Evolutionary conservation across 768 basidiomycete genomes (phyloP).

Genomic region (Lentinula lateritia): DNA sequence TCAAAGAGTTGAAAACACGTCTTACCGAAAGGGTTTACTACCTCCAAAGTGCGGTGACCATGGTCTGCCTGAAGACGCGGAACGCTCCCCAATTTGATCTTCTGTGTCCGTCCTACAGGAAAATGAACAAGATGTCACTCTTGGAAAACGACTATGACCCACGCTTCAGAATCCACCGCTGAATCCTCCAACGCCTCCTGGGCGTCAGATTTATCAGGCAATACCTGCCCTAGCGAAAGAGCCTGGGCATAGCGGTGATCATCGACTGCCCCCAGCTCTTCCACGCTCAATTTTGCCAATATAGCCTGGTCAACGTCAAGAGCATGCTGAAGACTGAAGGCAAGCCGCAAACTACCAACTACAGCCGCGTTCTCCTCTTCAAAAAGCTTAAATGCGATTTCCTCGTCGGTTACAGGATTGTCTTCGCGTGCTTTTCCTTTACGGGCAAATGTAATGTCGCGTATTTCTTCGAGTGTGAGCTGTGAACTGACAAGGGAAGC

Average conservation of each 20-base stretch:
- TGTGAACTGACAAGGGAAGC: slow-evolving; percentile 31
- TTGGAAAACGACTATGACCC: neutral
- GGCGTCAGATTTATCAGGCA: slow-evolving; percentile 8
- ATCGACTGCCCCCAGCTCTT: slow-evolving; percentile 33
- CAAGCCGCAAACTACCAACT: slow-evolving; percentile 33
- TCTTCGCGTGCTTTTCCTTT: slow-evolving; percentile 30
- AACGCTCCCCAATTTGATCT: neutral
- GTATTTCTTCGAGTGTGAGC: slow-evolving; percentile 37
- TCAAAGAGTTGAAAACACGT: neutral
- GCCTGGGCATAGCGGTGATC: slow-evolving; percentile 38
- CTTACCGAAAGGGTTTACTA: neutral
- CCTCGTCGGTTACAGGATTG: slow-evolving; percentile 27
- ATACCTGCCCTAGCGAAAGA: slow-evolving; percentile 20
- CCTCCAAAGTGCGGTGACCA: slow-evolving; percentile 1
- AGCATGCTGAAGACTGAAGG: slow-evolving; percentile 36
- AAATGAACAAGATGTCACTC: neutral
- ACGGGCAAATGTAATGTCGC: slow-evolving; percentile 21
- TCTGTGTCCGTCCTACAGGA: neutral
- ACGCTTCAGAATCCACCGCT: neutral
- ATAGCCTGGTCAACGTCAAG: slow-evolving; percentile 27
- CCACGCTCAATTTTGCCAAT: slow-evolving; percentile 21
- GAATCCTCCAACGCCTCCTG: slow-evolving; percentile 5
- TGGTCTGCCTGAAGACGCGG: neutral
- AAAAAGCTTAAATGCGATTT: slow-evolving; percentile 39
- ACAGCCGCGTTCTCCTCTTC: slow-evolving; percentile 25